A percentile compares a stretch with the other conserved stretches of the same genome.
These are phyloP conservation scores for Murraya paniculata DNA, from an alignment of 345 rosid genomes.

Conservation along the genomic window DNA sequence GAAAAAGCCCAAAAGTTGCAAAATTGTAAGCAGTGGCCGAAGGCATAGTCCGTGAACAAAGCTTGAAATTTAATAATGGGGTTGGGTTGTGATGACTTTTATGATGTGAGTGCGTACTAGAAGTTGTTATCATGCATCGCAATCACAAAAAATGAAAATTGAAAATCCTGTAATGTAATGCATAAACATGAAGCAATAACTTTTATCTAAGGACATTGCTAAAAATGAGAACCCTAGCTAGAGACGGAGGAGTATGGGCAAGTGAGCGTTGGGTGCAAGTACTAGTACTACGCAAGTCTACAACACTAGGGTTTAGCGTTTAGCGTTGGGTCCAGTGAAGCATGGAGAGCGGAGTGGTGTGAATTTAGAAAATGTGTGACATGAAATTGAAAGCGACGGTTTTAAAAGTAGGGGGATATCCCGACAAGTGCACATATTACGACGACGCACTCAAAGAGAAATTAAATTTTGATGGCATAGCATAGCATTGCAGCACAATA, in stretches of 20 bases:
- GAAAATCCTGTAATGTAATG: not conserved
- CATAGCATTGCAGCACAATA: too few species aligned
- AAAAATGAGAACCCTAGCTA: not conserved
- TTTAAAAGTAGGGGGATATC: slow-evolving; percentile 27
- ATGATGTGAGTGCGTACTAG: not conserved
- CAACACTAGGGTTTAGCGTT: not conserved
- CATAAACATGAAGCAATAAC: not conserved
- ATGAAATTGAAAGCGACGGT: slow-evolving; percentile 21
- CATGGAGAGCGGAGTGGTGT: not conserved
- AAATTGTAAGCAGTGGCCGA: too few species aligned
- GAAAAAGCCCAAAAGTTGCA: not conserved
- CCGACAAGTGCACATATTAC: slow-evolving; percentile 30
- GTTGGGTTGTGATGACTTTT: not conserved
- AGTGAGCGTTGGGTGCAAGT: not conserved
- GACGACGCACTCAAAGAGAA: not conserved
- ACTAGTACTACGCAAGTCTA: not conserved
- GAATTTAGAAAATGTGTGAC: not conserved
- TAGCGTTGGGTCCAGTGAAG: not conserved
- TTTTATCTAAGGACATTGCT: not conserved
- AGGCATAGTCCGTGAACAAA: not conserved
- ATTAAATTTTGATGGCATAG: too few species aligned
- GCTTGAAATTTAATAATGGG: not conserved
- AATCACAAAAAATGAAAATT: not conserved
- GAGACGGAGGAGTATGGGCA: not conserved
- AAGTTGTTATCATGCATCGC: not conserved